These are phyloP conservation scores for Poteriospumella lacustris DNA, from an alignment of 108 stramenopile species.

Conservation along the genomic window DNA sequence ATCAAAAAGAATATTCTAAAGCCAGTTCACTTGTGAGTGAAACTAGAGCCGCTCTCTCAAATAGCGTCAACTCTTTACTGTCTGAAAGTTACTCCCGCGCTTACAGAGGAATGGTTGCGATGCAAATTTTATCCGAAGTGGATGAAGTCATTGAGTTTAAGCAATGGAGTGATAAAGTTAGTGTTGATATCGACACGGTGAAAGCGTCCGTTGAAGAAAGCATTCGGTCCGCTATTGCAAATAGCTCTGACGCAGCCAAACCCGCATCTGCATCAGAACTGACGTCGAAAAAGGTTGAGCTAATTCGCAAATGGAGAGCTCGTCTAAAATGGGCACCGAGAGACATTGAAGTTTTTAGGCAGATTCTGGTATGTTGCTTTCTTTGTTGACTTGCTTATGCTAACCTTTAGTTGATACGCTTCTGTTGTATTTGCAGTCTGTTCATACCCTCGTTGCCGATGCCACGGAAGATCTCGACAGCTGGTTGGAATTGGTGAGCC, in stretches of 20 bases:
- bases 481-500: slow-evolving; percentile 40
- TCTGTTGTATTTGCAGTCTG: slow-evolving; percentile 26
- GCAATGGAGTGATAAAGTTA: neutral
- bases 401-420: slow-evolving; percentile 26
- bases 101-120: slow-evolving; percentile 39
- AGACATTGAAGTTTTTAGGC: slow-evolving; percentile 33
- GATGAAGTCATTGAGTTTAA: slow-evolving; percentile 49
- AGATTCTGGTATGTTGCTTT: slow-evolving; percentile 19
- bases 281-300: neutral
- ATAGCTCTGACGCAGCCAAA: neutral
- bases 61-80: slow-evolving; percentile 30
- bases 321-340: slow-evolving; percentile 31
- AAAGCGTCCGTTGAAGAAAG: neutral
- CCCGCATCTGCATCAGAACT: neutral
- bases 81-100: slow-evolving; percentile 45
- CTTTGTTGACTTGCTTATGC: slow-evolving; percentile 21
- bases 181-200: neutral
- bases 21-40: neutral
- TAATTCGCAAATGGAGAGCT: neutral
- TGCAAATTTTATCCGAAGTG: slow-evolving; percentile 43
- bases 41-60: slow-evolving; percentile 19
- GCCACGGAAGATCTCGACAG: slow-evolving; percentile 38
- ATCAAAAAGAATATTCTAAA: slow-evolving; percentile 28
- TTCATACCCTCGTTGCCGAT: slow-evolving; percentile 37
- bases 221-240: neutral